Evolutionary conservation across 1,284 basidiomycete genomes (phyloP).

Genomic region (Wolfiporia cocos): DNA sequence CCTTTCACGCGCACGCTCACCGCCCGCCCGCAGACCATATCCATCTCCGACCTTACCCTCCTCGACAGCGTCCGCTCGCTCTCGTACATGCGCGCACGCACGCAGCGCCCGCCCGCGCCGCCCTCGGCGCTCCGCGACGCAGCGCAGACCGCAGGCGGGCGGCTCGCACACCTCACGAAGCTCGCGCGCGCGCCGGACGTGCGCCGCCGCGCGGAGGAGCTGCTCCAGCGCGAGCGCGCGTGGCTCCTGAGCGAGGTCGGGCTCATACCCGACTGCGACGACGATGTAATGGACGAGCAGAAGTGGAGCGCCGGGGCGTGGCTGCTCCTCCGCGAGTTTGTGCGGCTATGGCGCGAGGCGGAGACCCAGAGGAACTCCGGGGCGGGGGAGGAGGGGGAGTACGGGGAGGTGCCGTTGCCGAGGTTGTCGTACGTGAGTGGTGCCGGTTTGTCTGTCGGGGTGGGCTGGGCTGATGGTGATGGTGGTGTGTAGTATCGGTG

Average conservation of each 20-base stretch:
- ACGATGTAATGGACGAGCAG: conserved; percentile 86
- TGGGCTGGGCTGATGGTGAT: conserved; percentile 10
- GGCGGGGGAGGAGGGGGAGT: conserved; percentile 31
- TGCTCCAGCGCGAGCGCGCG: conserved; percentile 68
- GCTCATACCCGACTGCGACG: conserved; percentile 69
- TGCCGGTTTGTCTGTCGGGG: conserved; percentile 3
- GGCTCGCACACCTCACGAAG: conserved; percentile 71
- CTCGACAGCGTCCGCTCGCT: conserved; percentile 61
- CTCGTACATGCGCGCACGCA: conserved; percentile 43
- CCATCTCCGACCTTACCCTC: conserved; percentile 64
- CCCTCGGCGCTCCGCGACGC: conserved; percentile 40
- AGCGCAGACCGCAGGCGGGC: conserved; percentile 65
- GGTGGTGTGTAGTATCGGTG: conserved; percentile 43
- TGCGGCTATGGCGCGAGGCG: conserved; percentile 47
- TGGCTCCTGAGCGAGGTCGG: conserved; percentile 76
- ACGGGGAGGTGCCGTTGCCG: conserved; percentile 46
- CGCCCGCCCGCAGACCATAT: conserved; percentile 56
- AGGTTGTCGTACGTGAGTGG: conserved; percentile 50
- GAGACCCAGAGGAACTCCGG: conserved; percentile 36
- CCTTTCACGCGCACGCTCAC: too few relatives aligned
- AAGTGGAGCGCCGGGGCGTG: conserved; percentile 82
- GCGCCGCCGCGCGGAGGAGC: conserved; percentile 52
- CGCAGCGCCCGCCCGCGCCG: conserved; percentile 19
- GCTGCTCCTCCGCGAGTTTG: conserved; percentile 68
- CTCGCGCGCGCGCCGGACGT: conserved; percentile 55